phyloP scores from a whole-genome alignment of 2,329 filamentous ascomycete species.

The Penicillium corylophilum region DNA sequence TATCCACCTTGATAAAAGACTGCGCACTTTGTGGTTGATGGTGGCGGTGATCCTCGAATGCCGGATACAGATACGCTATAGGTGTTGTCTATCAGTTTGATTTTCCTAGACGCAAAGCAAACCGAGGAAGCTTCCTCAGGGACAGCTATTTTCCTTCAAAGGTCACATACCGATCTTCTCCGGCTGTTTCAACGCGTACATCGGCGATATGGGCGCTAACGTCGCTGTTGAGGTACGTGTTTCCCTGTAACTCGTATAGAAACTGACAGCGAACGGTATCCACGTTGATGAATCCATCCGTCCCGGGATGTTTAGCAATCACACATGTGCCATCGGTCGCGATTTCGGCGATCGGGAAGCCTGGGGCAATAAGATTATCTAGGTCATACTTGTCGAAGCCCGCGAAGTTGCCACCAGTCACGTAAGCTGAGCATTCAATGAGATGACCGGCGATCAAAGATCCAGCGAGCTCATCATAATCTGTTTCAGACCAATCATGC shows the following conservation, averaged over 20 bases:
- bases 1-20: background rate
- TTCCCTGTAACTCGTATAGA: background rate
- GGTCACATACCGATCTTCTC: background rate
- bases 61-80: background rate
- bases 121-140: too few species aligned
- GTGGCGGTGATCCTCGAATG: background rate
- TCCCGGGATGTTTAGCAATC: background rate
- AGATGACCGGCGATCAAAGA: background rate
- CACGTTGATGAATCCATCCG: background rate
- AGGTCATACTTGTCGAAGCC: background rate
- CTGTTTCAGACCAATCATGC: conserved; percentile 52
- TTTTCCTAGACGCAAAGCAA: background rate
- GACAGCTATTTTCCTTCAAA: background rate
- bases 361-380: background rate
- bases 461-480: conserved; percentile 13
- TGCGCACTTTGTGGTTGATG: background rate
- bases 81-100: background rate
- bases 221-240: background rate
- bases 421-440: background rate
- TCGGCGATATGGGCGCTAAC: background rate
- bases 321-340: background rate
- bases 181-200: background rate
- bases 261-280: background rate
- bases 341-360: background rate
- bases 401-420: background rate